Conservation (phyloP, 1,139 yeast genomes). For the Insectozyma bohioensis region DNA sequence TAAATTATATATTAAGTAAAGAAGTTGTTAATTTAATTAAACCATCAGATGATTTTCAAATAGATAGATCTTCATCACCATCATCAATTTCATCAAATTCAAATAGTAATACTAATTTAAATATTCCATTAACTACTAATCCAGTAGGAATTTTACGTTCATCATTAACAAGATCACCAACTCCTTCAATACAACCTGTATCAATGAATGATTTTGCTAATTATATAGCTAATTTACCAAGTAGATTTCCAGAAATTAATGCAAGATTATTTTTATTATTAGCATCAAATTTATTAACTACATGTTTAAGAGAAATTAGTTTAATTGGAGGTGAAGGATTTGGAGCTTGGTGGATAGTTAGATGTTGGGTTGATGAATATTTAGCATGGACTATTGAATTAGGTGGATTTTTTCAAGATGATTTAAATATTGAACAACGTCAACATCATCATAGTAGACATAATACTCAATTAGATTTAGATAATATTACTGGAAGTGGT, state of each 20-base stretch:
- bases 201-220: conserved; percentile 19
- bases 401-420: conserved; percentile 58
- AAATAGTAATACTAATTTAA: not conserved
- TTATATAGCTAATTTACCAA: conserved; percentile 45
- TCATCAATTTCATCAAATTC: too few species aligned
- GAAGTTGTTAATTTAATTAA: conserved; percentile 23
- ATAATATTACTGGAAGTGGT: too few species aligned
- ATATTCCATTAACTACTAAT: not conserved
- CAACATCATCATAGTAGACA: not conserved
- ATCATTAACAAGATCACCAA: not conserved
- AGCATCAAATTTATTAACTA: conserved; percentile 55
- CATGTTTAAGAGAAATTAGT: conserved; percentile 66
- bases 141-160: too few species aligned
- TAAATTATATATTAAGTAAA: conserved; percentile 38
- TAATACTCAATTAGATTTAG: too few species aligned
- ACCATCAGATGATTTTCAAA: conserved; percentile 2
- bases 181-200: too few species aligned
- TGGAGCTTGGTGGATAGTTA: conserved; percentile 76
- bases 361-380: conserved; percentile 80
- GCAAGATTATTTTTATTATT: conserved; percentile 59
- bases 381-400: conserved; percentile 67
- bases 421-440: conserved; percentile 20
- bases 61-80: too few species aligned
- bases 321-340: conserved; percentile 61
- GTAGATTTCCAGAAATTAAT: conserved; percentile 44